These are phyloP conservation scores for Cordyceps cicadae DNA, from an alignment of 2,329 filamentous ascomycete species.

Conservation along the genomic window DNA sequence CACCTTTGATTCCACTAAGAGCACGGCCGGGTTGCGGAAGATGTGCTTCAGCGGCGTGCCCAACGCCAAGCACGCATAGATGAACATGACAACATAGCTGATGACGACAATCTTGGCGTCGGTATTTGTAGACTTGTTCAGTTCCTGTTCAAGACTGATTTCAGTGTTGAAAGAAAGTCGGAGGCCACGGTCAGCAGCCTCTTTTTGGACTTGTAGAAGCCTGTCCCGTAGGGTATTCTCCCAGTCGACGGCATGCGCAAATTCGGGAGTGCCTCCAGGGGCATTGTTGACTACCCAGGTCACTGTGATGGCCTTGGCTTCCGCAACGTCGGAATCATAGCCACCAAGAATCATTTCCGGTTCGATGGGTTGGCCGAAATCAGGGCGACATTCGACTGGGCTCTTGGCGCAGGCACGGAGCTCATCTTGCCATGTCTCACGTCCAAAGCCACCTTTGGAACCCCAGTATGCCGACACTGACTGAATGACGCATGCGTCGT, in stretches of 20 bases:
- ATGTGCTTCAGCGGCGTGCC: slow-evolving; percentile 77
- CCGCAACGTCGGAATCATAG: slow-evolving; percentile 58
- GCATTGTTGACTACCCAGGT: slow-evolving; percentile 95
- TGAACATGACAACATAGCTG: slow-evolving; percentile 98
- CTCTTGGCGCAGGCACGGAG: slow-evolving; percentile 67
- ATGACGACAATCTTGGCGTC: slow-evolving; percentile 94
- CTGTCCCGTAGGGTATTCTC: slow-evolving; percentile 69
- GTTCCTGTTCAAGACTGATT: slow-evolving; percentile 85
- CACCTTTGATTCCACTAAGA: slow-evolving; percentile 93
- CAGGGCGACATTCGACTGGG: slow-evolving; percentile 77
- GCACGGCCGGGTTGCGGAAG: slow-evolving; percentile 71
- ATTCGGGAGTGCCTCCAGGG: slow-evolving; percentile 60
- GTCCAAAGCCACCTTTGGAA: slow-evolving; percentile 36
- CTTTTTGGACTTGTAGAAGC: slow-evolving; percentile 68
- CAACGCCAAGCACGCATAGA: slow-evolving; percentile 88
- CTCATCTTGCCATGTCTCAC: slow-evolving; percentile 59
- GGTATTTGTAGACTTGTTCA: slow-evolving; percentile 97
- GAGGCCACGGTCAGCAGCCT: slow-evolving; percentile 70
- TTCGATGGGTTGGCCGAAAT: slow-evolving; percentile 81
- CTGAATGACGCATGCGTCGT: slow-evolving; percentile 83
- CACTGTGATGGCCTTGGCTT: slow-evolving; percentile 72
- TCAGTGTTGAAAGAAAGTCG: slow-evolving; percentile 92
- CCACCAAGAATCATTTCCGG: slow-evolving; percentile 81
- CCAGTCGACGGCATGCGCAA: slow-evolving; percentile 78
- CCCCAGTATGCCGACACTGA: slow-evolving; percentile 87